Percentiles rank a stretch among this genome's conserved stretches.
Evolutionary conservation across 2,329 filamentous ascomycete species (phyloP).

Genomic region (Colletotrichum musae): DNA sequence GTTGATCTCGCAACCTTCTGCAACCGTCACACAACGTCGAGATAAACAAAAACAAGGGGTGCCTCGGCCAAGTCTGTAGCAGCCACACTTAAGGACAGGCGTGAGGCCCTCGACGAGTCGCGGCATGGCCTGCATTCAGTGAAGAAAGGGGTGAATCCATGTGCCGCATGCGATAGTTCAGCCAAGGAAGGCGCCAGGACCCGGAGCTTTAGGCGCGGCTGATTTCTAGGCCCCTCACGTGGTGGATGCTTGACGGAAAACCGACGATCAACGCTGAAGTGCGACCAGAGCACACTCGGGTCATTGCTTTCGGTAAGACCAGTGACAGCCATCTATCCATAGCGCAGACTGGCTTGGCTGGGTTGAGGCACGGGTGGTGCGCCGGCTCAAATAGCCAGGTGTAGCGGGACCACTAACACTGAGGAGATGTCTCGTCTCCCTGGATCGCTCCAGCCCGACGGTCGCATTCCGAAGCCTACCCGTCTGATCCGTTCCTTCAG

Average conservation of each 20-base stretch:
- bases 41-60: not conserved
- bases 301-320: slow-evolving; percentile 28
- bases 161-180: slow-evolving; percentile 30
- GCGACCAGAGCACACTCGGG: slow-evolving; percentile 5
- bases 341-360: not conserved
- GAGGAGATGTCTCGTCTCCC: not conserved
- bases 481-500: slow-evolving; percentile 5
- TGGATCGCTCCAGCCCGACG: slow-evolving; percentile 16
- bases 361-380: slow-evolving; percentile 18
- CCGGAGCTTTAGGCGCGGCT: not conserved
- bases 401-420: slow-evolving; percentile 10
- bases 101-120: not conserved
- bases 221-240: slow-evolving; percentile 8
- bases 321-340: slow-evolving; percentile 3
- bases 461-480: slow-evolving; percentile 4
- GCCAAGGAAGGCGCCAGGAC: slow-evolving; percentile 14
- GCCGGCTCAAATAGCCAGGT: slow-evolving; percentile 2
- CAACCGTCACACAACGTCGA: slow-evolving; percentile 6
- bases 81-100: not conserved
- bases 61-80: not conserved
- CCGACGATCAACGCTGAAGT: slow-evolving; percentile 20
- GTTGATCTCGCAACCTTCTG: slow-evolving; percentile 6
- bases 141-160: slow-evolving; percentile 2
- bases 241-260: slow-evolving; percentile 11
- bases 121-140: slow-evolving; percentile 7